phyloP scores from a whole-genome alignment of 2,329 filamentous ascomycete genomes.

The Talaromyces sp. region DNA sequence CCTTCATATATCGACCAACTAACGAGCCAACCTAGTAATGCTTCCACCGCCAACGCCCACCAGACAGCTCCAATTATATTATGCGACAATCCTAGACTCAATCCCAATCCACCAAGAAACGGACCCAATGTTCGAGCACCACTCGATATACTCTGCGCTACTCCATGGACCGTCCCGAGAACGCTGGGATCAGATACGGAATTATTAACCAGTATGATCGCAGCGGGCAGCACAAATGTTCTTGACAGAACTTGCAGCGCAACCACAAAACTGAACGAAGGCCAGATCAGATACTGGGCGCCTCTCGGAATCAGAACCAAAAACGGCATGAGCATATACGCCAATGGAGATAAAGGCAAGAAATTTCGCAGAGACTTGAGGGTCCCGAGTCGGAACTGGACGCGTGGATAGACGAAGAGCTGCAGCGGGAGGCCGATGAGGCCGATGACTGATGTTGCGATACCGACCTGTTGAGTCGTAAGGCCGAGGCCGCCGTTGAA shows the following conservation, averaged over 20 bases:
- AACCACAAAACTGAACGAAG: conserved; percentile 60
- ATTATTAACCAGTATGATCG: conserved; percentile 60
- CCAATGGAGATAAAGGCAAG: conserved; percentile 65
- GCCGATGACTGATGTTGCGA: conserved; percentile 73
- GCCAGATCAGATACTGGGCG: conserved; percentile 55
- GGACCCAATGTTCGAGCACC: conserved; percentile 56
- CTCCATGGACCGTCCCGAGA: conserved; percentile 56
- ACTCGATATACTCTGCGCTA: conserved; percentile 55
- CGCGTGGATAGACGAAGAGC: conserved; percentile 64
- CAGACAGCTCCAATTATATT: conserved; percentile 56
- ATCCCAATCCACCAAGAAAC: conserved; percentile 52
- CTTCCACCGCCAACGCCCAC: conserved; percentile 56
- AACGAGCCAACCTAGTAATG: conserved; percentile 55
- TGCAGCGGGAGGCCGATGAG: conserved; percentile 71
- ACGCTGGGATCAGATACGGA: conserved; percentile 55
- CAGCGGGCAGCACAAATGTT: conserved; percentile 63
- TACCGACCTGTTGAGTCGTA: conserved; percentile 65
- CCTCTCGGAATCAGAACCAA: conserved; percentile 63
- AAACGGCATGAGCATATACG: conserved; percentile 67
- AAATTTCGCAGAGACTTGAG: conserved; percentile 65
- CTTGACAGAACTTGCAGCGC: conserved; percentile 67
- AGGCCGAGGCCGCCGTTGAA: conserved; percentile 74
- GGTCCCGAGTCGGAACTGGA: conserved; percentile 65
- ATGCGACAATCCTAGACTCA: conserved; percentile 51
- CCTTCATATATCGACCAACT: conserved; percentile 63